Percentiles rank a stretch among this genome's conserved stretches.
Evolutionary conservation across 805 yeast species (phyloP).

Genomic region (Cyberlindnera sargentensis): DNA sequence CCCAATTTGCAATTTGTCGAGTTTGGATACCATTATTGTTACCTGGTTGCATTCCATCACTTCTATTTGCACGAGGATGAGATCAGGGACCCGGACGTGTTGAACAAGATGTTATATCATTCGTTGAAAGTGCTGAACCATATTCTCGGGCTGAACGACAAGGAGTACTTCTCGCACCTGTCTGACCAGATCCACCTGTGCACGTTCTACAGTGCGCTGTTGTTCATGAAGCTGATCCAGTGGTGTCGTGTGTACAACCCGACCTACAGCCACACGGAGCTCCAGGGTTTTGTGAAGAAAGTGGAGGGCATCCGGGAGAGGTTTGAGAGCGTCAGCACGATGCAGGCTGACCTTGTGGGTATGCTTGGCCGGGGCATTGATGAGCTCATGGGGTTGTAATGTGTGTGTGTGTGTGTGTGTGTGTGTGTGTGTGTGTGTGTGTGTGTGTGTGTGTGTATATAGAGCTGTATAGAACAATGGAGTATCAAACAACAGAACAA

Average conservation of each 20-base stretch:
- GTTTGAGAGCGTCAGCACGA: conserved; percentile 13
- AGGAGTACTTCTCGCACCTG: conserved; percentile 58
- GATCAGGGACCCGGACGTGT: conserved; percentile 15
- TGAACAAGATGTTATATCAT: conserved; percentile 22
- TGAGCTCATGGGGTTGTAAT: too few species aligned
- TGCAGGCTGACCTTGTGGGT: conserved; percentile 9
- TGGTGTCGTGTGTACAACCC: conserved; percentile 20
- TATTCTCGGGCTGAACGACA: conserved; percentile 25
- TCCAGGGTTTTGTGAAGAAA: conserved; percentile 14
- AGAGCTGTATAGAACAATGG: too few species aligned
- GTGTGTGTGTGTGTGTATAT: too few species aligned
- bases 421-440: too few species aligned
- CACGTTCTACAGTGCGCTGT: conserved; percentile 16
- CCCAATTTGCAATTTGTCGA: conserved; percentile 71
- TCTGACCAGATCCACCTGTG: conserved; percentile 61
- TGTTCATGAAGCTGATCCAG: conserved; percentile 18
- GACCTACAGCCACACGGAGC: conserved; percentile 14
- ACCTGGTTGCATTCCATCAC: conserved; percentile 41
- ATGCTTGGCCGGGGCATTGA: too few species aligned
- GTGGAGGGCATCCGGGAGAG: conserved; percentile 12
- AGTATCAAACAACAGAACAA: too few species aligned
- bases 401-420: too few species aligned
- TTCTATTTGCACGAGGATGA: conserved; percentile 22
- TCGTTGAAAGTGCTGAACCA: conserved; percentile 20
- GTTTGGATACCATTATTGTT: conserved; percentile 58